Evolutionary conservation across 2,329 filamentous ascomycete genomes (phyloP), one percentile per base, ranked within the genome.

Genomic region (Amesomyces nigricolor): DNA sequence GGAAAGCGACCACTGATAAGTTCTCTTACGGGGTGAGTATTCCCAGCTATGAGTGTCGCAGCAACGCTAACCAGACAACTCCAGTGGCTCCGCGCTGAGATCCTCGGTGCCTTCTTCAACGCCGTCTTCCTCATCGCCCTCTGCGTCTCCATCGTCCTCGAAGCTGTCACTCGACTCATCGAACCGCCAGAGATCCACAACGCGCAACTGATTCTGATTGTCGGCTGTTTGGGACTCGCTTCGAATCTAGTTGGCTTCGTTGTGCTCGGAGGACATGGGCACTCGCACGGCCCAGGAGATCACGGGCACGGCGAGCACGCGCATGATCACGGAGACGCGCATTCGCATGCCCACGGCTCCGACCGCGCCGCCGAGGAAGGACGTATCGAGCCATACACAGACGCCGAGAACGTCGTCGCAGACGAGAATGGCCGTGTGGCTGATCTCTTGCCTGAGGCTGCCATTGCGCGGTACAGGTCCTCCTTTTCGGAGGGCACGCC

Each of bases 101-200:
- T 95, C 10, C 80, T 99, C 5, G 94, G 94, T 67, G 94, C 94
- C 47, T 86, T 97, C 65, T 89, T 97, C 73, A 99, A 99, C 67
- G 94, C 94, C 63, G 92, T 97, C 45, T 99, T 99, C 75, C 79
- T 99, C 44, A 94, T 99, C 67, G 94, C 94, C 7, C 82, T 99
- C 8, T 99, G 94, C 74, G 79, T 99, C 54, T 95, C 92, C 49
- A 99, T 99, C 71, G 88, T 97, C 67, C 85, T 99, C 65, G 94
- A 99, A 72, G 94, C 94, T 14, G 81, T 96, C 58, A 90, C 91
- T 65, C 87, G 94, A 67, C 88, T 99, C 64, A 80, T 97, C 67
- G 90, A 97, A 66, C 91, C 91, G 7, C 91, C 92, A 65, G 84
- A 88, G 68, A 91, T 99, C 66, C 78, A 78, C 49, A 89, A 95